Evolutionary conservation across 148 eudicot species (phyloP), one percentile per base, ranked within the genome.

Genomic region (Salicornia ramosissima): DNA sequence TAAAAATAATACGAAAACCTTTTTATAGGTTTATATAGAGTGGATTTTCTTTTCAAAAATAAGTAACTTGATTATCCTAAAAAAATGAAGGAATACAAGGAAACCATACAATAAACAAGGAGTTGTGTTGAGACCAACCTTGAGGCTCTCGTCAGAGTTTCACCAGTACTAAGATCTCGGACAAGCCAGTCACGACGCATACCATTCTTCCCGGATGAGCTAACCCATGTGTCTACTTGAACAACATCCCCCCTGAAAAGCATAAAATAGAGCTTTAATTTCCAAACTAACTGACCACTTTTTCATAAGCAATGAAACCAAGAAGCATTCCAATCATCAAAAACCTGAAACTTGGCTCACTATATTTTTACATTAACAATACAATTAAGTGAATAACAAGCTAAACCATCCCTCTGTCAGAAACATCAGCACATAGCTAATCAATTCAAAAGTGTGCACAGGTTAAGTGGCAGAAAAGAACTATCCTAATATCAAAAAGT

Each of bases 171-270:
- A 75, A 83, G 78, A 61, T 95, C 96, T 68, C 88, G 85, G 34
- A 91, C 53, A 49, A 86, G 88, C 99, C 99, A 95, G 65, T 91
- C 94, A 76, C 97, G 83, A 30, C 99, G 96, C 97, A 89, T 87
- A 11, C 99, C 96, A 79, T 91, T 95, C 67, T 91, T 95, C 56
- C 99, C 97, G 21, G 99, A 91, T 66, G 86, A 76, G 65, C 90
- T 87, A 56, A 89, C 91, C 99, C 96, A 95, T 43, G 97, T 91
- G 53, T 95, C 99, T 28, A 95, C 96, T 82, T 91, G 96, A 76
- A 95, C 96, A 61, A 87, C 91, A 82, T 95, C 99, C 64, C 91
- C 97, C 97, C 99, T 95, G 80, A 60, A 76, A 34, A 45, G 68
- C 30, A 74, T 50, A 55, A 52, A 24, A 14, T 68, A 33, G 42